A percentile compares a stretch with the other conserved stretches of the same genome.
These are phyloP conservation scores for Saraca asoca DNA, from an alignment of 331 rosid species.

Conservation along the genomic window DNA sequence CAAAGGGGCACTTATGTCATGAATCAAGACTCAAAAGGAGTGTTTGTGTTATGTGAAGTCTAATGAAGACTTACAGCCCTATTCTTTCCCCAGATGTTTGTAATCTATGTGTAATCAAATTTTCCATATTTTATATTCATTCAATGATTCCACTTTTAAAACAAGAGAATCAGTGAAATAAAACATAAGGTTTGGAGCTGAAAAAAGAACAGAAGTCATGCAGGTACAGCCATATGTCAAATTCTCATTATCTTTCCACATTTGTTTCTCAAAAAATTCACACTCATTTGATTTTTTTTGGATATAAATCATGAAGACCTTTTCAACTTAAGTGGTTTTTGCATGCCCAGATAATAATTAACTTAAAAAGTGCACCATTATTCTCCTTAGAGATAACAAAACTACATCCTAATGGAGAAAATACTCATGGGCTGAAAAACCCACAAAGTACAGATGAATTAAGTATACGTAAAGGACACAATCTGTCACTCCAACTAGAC, in stretches of 20 bases:
- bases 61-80: background rate
- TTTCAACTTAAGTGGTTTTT: too few relatives aligned
- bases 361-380: too few relatives aligned
- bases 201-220: background rate
- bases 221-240: background rate
- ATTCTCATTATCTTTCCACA: background rate
- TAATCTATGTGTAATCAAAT: background rate
- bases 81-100: background rate
- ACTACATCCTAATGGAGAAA: too few relatives aligned
- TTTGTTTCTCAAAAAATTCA: background rate
- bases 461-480: too few relatives aligned
- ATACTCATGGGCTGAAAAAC: too few relatives aligned
- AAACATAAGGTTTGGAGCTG: background rate
- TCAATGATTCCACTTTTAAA: background rate
- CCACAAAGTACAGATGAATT: too few relatives aligned
- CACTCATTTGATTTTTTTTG: background rate
- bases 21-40: too few relatives aligned
- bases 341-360: too few relatives aligned
- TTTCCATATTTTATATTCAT: background rate
- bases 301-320: background rate
- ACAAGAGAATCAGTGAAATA: background rate
- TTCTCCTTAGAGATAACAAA: too few relatives aligned
- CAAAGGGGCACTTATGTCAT: background rate
- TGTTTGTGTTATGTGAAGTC: background rate
- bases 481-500: too few relatives aligned